phyloP scores from a whole-genome alignment of 495 filamentous ascomycete species.

The Rostrohypoxylon terebratum region DNA sequence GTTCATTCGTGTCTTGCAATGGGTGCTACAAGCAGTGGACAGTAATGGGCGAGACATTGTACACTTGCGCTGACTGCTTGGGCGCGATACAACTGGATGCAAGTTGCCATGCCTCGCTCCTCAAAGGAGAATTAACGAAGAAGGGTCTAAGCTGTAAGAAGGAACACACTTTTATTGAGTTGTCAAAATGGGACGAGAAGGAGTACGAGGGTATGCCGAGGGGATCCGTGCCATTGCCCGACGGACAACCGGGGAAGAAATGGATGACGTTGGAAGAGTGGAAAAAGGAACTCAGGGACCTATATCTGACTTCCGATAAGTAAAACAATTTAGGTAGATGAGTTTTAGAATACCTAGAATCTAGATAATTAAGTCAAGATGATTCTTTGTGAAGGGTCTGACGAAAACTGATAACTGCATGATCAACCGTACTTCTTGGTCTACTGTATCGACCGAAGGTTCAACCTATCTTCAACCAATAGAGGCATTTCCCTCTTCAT shows the following conservation, averaged over 20 bases:
- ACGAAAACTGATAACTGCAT: too few relatives aligned
- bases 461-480: too few relatives aligned
- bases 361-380: too few relatives aligned
- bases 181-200: constrained; percentile 52
- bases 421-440: too few relatives aligned
- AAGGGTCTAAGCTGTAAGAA: constrained; percentile 51
- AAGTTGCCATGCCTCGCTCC: constrained; percentile 49
- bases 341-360: too few relatives aligned
- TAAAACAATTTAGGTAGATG: too few relatives aligned
- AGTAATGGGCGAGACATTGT: constrained; percentile 38
- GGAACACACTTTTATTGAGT: constrained; percentile 53
- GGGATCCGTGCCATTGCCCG: constrained; percentile 37
- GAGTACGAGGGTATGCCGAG: constrained; percentile 48
- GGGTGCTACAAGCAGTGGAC: constrained; percentile 44
- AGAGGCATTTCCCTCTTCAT: too few relatives aligned
- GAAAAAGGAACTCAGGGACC: constrained; percentile 49
- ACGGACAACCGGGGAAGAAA: constrained; percentile 38
- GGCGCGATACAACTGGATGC: constrained; percentile 36
- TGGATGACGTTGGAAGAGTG: constrained; percentile 55
- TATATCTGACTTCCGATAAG: constrained; percentile 25
- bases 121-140: constrained; percentile 43
- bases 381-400: too few relatives aligned
- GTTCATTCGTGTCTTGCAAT: constrained; percentile 37
- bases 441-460: too few relatives aligned
- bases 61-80: constrained; percentile 44